Evolutionary conservation across 2,329 filamentous ascomycete species (phyloP), one percentile per base, ranked within the genome.

Genomic region (Coleophoma crateriformis): DNA sequence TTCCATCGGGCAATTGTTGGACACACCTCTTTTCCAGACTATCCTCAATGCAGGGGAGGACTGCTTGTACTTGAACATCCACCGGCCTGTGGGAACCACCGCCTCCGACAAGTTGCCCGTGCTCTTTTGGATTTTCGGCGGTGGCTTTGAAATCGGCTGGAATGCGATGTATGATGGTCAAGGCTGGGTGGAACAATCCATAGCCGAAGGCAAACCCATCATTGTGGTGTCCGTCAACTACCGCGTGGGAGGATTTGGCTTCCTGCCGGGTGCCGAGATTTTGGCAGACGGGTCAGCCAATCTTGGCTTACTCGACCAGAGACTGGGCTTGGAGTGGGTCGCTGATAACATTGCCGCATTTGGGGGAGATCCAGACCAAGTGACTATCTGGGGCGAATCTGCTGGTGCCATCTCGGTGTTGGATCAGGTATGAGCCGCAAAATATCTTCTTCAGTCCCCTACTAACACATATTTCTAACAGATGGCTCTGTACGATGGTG

Each of bases 151-250:
- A 62, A 66, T 80, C 6, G 77, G 75, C 20, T 75, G 65, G 50
- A 74, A 65, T 49, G 65, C 62, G 50, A 76, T 72, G 64, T 84
- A 82, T 57, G 33, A 60, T 51, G 78, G 67, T 4, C 64, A 69
- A 4, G 67, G 67, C 39, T 66, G 81, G 11, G 57, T 84, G 1
- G 47, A 61, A 1, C 69, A 71, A 14, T 77, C 72, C 3, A 62
- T 79, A 35, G 51, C 61, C 3, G 65, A 65, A 47, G 73, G 73
- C 33, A 80, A 87, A 67, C 83, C 85, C 0, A 82, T 92, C 54
- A 69, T 95, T 43, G 88, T 84, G 48, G 87, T 92, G 0, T 78
- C 84, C 0, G 81, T 91, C 61, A 91, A 90, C 68, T 91, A 95
- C 67, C 83, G 87, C 2, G 71, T 88, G 0, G 85, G 79, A 7